Conservation (phyloP, 2,329 filamentous ascomycete species). For the Podosphaera xanthii region DNA sequence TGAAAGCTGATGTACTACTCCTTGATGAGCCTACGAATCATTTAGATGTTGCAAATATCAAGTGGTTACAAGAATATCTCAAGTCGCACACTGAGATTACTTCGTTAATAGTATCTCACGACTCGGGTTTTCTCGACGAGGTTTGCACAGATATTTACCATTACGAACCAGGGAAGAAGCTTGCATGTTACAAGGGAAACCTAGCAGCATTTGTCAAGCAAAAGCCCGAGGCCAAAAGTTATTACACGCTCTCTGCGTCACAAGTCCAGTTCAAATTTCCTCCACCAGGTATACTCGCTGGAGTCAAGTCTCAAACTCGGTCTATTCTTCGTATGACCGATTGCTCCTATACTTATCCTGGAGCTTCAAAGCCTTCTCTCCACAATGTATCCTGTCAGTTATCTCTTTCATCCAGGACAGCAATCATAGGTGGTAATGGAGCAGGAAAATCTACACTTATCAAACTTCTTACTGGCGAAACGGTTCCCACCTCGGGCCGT, state of each 20-base stretch:
- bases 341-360: conserved; percentile 85
- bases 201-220: conserved; percentile 64
- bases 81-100: conserved; percentile 93
- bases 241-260: conserved; percentile 82
- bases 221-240: conserved; percentile 87
- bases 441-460: conserved; percentile 96
- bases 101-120: conserved; percentile 92
- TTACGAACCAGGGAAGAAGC: conserved; percentile 89
- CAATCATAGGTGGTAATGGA: conserved; percentile 93
- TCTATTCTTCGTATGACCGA: conserved; percentile 90
- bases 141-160: conserved; percentile 98
- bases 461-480: conserved; percentile 86
- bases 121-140: conserved; percentile 89
- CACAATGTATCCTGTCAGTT: conserved; percentile 71
- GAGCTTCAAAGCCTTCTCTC: conserved; percentile 67
- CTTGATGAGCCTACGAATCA: conserved; percentile 99
- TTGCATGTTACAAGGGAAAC: conserved; percentile 68
- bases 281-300: conserved; percentile 74
- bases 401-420: conserved; percentile 72
- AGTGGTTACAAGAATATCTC: conserved; percentile 87
- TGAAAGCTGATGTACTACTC: conserved; percentile 85
- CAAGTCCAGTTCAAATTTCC: conserved; percentile 96
- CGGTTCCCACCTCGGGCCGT: conserved; percentile 58
- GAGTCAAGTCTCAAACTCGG: conserved; percentile 85
- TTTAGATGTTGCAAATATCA: conserved; percentile 85